Percentiles rank a stretch among this genome's conserved stretches.
Conservation (phyloP, 1,139 yeast species). For the Suhomyces wounanorum region DNA sequence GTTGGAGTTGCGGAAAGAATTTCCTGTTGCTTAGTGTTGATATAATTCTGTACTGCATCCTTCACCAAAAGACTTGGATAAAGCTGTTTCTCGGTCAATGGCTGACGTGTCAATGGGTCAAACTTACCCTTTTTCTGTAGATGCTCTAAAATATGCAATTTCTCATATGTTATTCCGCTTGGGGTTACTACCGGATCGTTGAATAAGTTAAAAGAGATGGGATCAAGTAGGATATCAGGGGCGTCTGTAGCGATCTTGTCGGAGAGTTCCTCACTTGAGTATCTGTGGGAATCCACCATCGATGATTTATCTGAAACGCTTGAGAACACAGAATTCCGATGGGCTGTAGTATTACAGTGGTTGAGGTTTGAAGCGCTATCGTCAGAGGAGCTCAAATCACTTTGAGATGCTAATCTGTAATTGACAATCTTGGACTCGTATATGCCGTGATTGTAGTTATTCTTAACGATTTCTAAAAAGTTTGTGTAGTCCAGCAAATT, state of each 20-base stretch:
- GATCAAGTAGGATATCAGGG: constrained; percentile 49
- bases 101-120: constrained; percentile 47
- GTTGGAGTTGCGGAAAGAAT: neutral
- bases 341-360: neutral
- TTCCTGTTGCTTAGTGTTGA: constrained; percentile 5
- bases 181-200: constrained; percentile 52
- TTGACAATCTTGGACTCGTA: constrained; percentile 16
- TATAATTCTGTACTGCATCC: constrained; percentile 39
- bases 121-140: constrained; percentile 31
- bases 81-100: constrained; percentile 38
- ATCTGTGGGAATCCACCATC: neutral
- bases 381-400: neutral
- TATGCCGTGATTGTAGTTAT: constrained; percentile 24
- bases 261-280: constrained; percentile 4
- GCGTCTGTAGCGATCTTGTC: constrained; percentile 27
- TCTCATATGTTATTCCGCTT: constrained; percentile 52
- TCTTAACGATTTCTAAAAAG: constrained; percentile 25
- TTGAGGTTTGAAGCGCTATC: neutral
- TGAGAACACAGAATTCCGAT: constrained; percentile 5
- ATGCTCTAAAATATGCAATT: constrained; percentile 40
- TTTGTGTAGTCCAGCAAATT: constrained; percentile 23
- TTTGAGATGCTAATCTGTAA: constrained; percentile 8
- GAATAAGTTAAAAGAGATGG: constrained; percentile 48
- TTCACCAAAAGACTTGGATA: constrained; percentile 47
- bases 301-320: constrained; percentile 2